phyloP scores from a whole-genome alignment of 2,329 filamentous ascomycete genomes.

The Parastagonospora nodorum region DNA sequence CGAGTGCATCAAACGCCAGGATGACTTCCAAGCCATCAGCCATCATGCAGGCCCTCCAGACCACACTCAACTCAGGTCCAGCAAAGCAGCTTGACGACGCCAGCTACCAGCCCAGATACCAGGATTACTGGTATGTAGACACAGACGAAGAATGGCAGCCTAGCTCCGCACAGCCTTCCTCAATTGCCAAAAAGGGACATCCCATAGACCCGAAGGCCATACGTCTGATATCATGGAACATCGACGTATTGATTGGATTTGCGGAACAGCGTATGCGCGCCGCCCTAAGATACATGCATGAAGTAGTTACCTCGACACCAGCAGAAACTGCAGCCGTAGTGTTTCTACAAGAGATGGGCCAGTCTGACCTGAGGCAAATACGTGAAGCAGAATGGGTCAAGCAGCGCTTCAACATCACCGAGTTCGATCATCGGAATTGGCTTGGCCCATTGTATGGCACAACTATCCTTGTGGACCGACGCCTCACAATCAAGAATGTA shows the following conservation, averaged over 20 bases:
- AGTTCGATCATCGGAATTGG: slow-evolving; percentile 54
- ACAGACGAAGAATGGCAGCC: slow-evolving; percentile 1
- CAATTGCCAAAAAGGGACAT: not conserved
- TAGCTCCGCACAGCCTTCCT: not conserved
- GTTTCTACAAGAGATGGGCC: slow-evolving; percentile 60
- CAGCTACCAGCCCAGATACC: slow-evolving; percentile 20
- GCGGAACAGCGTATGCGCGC: slow-evolving; percentile 48
- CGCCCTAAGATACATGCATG: slow-evolving; percentile 48
- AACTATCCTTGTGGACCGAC: slow-evolving; percentile 56
- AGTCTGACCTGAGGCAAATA: slow-evolving; percentile 54
- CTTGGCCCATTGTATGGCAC: slow-evolving; percentile 57
- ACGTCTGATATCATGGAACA: slow-evolving; percentile 55
- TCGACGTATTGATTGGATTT: slow-evolving; percentile 52
- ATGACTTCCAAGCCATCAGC: slow-evolving; percentile 7
- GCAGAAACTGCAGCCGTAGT: slow-evolving; percentile 46
- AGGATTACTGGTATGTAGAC: slow-evolving; percentile 8
- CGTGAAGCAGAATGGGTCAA: slow-evolving; percentile 54
- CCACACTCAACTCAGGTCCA: slow-evolving; percentile 14
- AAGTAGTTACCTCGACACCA: slow-evolving; percentile 26
- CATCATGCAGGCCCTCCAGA: slow-evolving; percentile 20
- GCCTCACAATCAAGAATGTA: slow-evolving; percentile 50
- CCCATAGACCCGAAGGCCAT: slow-evolving; percentile 12
- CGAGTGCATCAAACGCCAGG: not conserved
- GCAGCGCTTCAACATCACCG: slow-evolving; percentile 55
- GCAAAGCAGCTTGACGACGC: slow-evolving; percentile 16